Base-by-base conservation (phyloP, 2,329 filamentous ascomycete species). In the Apiospora pterosperma region DNA sequence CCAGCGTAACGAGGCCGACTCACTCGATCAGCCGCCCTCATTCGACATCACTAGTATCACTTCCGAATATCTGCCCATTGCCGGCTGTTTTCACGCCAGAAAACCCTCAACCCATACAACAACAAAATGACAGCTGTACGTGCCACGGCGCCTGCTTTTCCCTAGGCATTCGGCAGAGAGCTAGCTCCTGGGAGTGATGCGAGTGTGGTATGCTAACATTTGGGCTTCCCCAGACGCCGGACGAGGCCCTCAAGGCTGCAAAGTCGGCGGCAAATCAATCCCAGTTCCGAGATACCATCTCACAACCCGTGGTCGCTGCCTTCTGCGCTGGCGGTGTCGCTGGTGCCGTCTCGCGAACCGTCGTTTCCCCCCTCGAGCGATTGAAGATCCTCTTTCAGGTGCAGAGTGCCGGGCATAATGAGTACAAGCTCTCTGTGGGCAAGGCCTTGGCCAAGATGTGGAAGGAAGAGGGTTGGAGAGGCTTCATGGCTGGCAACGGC, bases 321-420 rank as follows among this genome's bases (percentile, higher is more conserved):
- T 99, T 99, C 75, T 91, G 96, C 73, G 96, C 93, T 36, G 96
- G 96, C 67, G 96, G 96, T 70, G 89, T 97, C 25, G 96, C 96
- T 19, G 96, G 96, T 65, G 96, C 96, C 52, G 95, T 99, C n/a
- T 98, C 96, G 36, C 88, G 96, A 75, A 99, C 96, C 28, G 95
- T 98, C 59, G 96, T 99, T 5, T 98, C 95, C 19, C 96, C 96
- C 4, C 88, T 99, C 41, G 96, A 99, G 79, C 89, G 96, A 68
- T 85, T 99, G 65, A 98, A 99, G 82, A 99, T 99, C 71, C 84
- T 99, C n/a, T 93, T 97, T 77, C 96, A 99, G 77, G 86, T 99
- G 34, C 96, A 99, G 81, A 96, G 92, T 74, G 91, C 86, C 61
- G 95, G 94, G 21, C 89, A 93, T 73, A 91, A 92, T 71, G 95